Evolutionary conservation across 2,329 filamentous ascomycete species (phyloP), one percentile per base, ranked within the genome.

Genomic region (Aureobasidium melanogenum): DNA sequence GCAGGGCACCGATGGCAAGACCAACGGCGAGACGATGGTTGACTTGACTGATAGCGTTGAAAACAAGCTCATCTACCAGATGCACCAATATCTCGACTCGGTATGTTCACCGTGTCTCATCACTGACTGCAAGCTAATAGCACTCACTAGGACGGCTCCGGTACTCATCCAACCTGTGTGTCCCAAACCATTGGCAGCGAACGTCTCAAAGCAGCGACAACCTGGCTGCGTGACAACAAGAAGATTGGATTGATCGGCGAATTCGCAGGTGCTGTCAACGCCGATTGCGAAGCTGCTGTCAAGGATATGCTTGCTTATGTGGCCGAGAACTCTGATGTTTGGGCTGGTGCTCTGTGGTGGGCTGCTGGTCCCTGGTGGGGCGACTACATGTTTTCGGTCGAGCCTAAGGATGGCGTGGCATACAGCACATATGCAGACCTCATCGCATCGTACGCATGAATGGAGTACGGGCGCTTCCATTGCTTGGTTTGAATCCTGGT

Each of bases 21-120:
- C 77, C 44, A 81, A 80, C 66, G 73, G 62, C 38, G 74, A 75
- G 5, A 72, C 73, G 47, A 74, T 81, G 62, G 74, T 77, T 60
- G 71, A 65, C 22, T 74, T 84, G 44, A 80, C 77, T 9, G 82
- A 85, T 64, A 51, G 22, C 28, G 75, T 81, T 0, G 63, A 73
- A 48, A 72, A 83, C 71, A 82, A 81, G 67, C 75, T 84, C 61
- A 71, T 84, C 68, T 84, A 82, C 71, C 80, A 84, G 67, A 84
- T 84, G 82, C 82, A 85, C 69, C 82, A 84, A 72, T 85, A 84
- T 67, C 81, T 84, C 39, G 82, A 85, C 71, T 73, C 71, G 5
- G 52, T 57, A 28, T n/a, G 56, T 50, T 22, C 8, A 5, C 24
- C 19, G 6, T 19, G 12, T 17, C 5, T 14, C 5, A 7, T 7